A percentile compares a stretch with the other conserved stretches of the same genome.
Conservation (phyloP, 306 rosid species). For the Lagenaria siceraria region DNA sequence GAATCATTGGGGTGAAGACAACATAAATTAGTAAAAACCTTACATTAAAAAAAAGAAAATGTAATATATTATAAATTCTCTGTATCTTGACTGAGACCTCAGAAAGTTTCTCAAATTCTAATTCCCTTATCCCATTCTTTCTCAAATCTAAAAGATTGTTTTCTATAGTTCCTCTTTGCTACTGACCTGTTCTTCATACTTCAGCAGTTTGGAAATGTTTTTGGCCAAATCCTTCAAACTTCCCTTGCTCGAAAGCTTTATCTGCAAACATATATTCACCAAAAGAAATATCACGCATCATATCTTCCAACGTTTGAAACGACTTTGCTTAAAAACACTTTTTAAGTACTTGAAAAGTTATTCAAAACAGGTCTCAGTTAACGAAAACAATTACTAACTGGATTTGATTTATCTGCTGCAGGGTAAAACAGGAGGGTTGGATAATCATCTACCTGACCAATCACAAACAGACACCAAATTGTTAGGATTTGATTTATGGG, state of each 20-base stretch:
- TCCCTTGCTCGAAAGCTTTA: conserved; percentile 55
- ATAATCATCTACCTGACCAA: conserved; percentile 54
- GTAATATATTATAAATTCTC: not conserved
- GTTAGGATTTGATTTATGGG: not conserved
- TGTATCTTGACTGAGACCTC: too few species aligned
- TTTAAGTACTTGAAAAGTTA: not conserved
- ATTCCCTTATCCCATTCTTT: not conserved
- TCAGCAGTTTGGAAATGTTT: conserved; percentile 52
- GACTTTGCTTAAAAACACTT: too few species aligned
- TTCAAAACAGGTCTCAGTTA: not conserved
- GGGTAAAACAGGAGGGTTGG: conserved; percentile 63
- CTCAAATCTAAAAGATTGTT: not conserved
- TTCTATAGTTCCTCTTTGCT: conserved; percentile 67
- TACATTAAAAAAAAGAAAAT: too few species aligned
- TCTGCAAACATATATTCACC: conserved; percentile 28
- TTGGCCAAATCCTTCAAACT: conserved; percentile 78
- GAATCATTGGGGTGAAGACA: not conserved
- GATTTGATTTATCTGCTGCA: conserved; percentile 54
- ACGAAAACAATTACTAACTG: conserved; percentile 26
- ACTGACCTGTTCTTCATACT: conserved; percentile 24
- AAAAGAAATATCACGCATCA: too few species aligned
- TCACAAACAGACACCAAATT: not conserved
- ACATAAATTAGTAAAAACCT: not conserved
- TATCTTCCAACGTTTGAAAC: not conserved
- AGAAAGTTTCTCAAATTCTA: not conserved